Base-by-base conservation (phyloP, 2,329 filamentous ascomycete species). In the Uncinocarpus reesii region DNA sequence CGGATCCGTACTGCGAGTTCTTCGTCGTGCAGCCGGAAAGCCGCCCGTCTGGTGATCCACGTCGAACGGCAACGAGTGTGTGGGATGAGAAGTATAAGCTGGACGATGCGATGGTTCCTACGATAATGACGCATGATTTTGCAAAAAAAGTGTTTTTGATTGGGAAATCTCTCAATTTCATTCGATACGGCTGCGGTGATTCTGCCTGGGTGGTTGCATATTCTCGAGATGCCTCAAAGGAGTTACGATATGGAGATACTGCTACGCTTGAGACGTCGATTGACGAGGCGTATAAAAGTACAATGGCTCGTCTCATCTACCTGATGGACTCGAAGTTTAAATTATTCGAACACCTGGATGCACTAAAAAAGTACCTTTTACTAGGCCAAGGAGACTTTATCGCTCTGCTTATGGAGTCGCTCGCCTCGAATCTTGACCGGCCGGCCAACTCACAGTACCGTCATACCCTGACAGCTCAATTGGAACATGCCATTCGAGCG, bases 41-140 rank as follows among this genome's bases (percentile, higher is more conserved):
- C 42, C 63, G 71, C 58, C 72, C 78, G 52, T 70, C 73, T 50
- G 59, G 65, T 23, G 70, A 73, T 56, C 70, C 69, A 23, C 63
- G 71, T 29, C 65, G 69, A 44, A 68, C 70, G 38, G 84, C 86
- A 13, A 89, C 84, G 31, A 95, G 89, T 56, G 89, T 96, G 1
- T 98, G 92, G 92, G 89, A 96, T 65, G 88, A 95, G 66, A 96
- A 96, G 64, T 98, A 95, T 68, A 84, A 86, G 60, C 75, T 95
- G 32, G 82, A 86, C 57, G 77, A 84, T 50, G 76, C 78, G 41
- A 92, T 95, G 84, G 81, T 95, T 20, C 92, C 92, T 0, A 89
- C 83, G 35, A 96, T 96, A 60, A 88, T 95, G 57, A 93, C 87
- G 0, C 77, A 84, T 37, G 89, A 95, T 52, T 95, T 98, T 67